Percentiles rank a stretch among this genome's conserved stretches.
Conservation (phyloP, 495 filamentous ascomycete species). For the Xylaria grammica region DNA sequence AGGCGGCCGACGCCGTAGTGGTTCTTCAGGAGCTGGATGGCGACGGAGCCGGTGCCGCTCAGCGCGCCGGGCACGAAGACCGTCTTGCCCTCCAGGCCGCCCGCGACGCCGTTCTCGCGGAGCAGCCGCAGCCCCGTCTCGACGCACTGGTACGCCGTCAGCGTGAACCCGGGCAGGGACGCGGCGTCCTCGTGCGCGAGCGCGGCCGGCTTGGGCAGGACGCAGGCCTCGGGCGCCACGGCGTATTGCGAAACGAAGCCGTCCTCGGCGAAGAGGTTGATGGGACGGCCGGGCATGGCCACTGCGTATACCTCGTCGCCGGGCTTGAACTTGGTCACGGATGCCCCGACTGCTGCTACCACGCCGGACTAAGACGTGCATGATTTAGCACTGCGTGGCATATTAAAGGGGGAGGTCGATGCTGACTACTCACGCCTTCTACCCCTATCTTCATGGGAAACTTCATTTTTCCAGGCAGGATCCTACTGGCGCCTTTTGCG, state of each 20-base stretch:
- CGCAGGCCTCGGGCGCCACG: slow-evolving; percentile 31
- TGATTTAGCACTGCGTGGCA: not conserved
- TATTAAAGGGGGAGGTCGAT: not conserved
- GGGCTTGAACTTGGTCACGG: slow-evolving; percentile 47
- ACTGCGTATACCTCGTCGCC: slow-evolving; percentile 60
- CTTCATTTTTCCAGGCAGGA: slow-evolving; percentile 26
- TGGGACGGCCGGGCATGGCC: slow-evolving; percentile 25
- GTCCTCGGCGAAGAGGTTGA: slow-evolving; percentile 25
- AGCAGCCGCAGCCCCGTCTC: slow-evolving; percentile 41
- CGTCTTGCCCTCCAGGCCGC: slow-evolving; percentile 56
- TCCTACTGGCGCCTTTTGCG: slow-evolving; percentile 34
- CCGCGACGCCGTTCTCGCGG: slow-evolving; percentile 42
- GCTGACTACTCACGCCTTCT: slow-evolving; percentile 26
- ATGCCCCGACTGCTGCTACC: slow-evolving; percentile 49
- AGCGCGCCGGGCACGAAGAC: slow-evolving; percentile 60
- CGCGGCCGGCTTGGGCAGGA: slow-evolving; percentile 46
- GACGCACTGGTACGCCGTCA: slow-evolving; percentile 38
- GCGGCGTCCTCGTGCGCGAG: slow-evolving; percentile 38
- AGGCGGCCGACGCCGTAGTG: slow-evolving; percentile 55
- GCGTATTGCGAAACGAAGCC: slow-evolving; percentile 49
- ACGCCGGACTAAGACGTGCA: slow-evolving; percentile 41
- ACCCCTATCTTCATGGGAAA: slow-evolving; percentile 38
- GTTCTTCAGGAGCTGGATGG: slow-evolving; percentile 59
- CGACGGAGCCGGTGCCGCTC: slow-evolving; percentile 55
- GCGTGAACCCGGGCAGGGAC: slow-evolving; percentile 50